These are phyloP conservation scores for Sarocladium kiliense DNA, from an alignment of 2,329 filamentous ascomycete genomes.

Conservation along the genomic window DNA sequence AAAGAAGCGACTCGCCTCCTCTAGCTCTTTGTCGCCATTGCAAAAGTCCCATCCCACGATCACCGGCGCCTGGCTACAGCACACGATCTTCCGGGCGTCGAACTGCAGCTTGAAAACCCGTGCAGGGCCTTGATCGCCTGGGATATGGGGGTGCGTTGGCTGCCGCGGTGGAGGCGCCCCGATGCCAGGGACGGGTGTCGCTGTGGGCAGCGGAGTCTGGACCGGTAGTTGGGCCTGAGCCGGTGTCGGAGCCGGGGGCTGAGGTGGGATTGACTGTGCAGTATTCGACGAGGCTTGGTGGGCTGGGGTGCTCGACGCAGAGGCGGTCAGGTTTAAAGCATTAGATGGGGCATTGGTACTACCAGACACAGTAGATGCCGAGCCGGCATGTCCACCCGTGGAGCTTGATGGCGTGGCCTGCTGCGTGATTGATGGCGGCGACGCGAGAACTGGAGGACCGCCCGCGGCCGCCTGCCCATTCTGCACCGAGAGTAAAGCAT, in stretches of 20 bases:
- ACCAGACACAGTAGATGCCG: neutral
- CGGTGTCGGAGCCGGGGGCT: constrained; percentile 13
- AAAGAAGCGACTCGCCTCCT: constrained; percentile 75
- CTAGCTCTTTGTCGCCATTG: constrained; percentile 73
- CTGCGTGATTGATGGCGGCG: neutral
- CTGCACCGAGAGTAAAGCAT: constrained; percentile 40
- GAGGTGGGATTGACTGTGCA: neutral
- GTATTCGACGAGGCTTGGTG: neutral
- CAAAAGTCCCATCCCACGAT: constrained; percentile 99
- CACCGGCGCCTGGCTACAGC: constrained; percentile 83
- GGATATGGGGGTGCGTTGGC: constrained; percentile 38
- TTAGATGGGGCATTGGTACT: neutral
- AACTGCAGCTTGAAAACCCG: constrained; percentile 97
- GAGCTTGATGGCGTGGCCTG: neutral
- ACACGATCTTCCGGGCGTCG: constrained; percentile 87
- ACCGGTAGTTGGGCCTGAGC: constrained; percentile 17
- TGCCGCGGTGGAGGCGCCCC: constrained; percentile 9
- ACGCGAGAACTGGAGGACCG: neutral
- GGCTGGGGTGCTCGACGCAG: neutral
- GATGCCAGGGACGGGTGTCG: constrained; percentile 7
- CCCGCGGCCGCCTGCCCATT: constrained; percentile 30
- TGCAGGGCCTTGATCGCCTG: constrained; percentile 41
- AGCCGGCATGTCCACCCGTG: neutral
- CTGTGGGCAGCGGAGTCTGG: constrained; percentile 13
- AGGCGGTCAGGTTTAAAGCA: neutral